Evolutionary conservation across 345 rosid species (phyloP), one percentile per base, ranked within the genome.

Genomic region (Limnanthes douglasii): DNA sequence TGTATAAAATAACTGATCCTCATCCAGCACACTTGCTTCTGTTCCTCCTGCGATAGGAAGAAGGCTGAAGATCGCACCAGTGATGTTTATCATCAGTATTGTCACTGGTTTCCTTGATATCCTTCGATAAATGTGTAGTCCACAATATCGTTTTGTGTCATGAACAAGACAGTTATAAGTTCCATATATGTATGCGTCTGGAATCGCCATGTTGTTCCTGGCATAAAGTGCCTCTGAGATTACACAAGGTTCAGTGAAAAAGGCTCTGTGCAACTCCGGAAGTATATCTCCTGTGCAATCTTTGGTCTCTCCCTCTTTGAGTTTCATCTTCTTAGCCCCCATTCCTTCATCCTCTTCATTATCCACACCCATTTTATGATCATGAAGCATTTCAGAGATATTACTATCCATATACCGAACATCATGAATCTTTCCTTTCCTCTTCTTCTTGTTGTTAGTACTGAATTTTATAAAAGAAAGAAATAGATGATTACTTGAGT

Each of bases 171-270:
- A 30, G 10, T 11, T 27, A 17, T 41, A 17, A 21, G 15, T 18
- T 39, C 95, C 97, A 59, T 82, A 88, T 93, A 82, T 78, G 46
- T 88, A 80, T 38, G 61, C 59, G 63, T 88, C 97, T 27, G 95
- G 85, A 69, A 88, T 71, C 34, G 75, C 72, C 97, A 88, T 88
- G 72, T 95, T 78, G 56, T 88, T 88, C 44, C 95, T 95, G 11
- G 82, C 32, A 68, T 78, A 88, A 43, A 88, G 69, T 34, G 67
- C 62, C 57, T 60, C 39, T 18, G 90, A 73, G 59, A 75, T 66
- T 39, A 50, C 53, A 54, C 63, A 56, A 39, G 97, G 95, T 57
- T 88, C 97, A 2, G 86, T 73, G 34, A 88, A 66, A 19, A 70
- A 62, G 59, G 21, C 39, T 73, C 70, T n/a, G 72, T 54, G 30